Evolutionary conservation across 805 yeast genomes (phyloP).

Genomic region (Candida nanaspora): DNA sequence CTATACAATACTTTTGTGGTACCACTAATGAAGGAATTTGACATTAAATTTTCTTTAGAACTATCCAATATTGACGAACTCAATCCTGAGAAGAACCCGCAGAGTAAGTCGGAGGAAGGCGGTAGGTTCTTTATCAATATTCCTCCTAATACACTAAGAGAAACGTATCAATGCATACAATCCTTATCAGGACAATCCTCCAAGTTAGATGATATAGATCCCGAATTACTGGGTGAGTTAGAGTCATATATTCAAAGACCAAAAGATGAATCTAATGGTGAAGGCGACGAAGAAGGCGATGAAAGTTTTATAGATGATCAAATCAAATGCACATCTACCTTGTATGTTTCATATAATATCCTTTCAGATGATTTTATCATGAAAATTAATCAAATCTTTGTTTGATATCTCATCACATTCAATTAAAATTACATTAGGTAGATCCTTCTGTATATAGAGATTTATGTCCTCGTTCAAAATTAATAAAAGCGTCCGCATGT

Average conservation of each 20-base stretch:
- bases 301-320: conserved; percentile 1
- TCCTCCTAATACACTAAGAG: neutral
- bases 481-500: no score
- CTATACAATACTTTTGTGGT: neutral
- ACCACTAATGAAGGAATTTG: neutral
- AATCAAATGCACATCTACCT: conserved; percentile 1
- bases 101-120: neutral
- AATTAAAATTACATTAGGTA: no score
- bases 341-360: conserved; percentile 10
- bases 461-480: no score
- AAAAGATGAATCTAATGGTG: neutral
- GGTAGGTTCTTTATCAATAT: neutral
- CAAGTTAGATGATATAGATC: conserved; percentile 1
- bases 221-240: conserved; percentile 2
- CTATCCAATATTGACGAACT: conserved; percentile 1
- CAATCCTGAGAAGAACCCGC: neutral
- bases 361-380: conserved; percentile 21
- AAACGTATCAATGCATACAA: neutral
- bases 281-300: neutral
- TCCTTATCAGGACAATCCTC: neutral
- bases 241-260: neutral
- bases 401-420: neutral
- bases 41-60: neutral
- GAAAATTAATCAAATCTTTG: neutral
- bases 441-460: no score